Conservation (phyloP, 129 eudicot genomes). For the Lonicera japonica region DNA sequence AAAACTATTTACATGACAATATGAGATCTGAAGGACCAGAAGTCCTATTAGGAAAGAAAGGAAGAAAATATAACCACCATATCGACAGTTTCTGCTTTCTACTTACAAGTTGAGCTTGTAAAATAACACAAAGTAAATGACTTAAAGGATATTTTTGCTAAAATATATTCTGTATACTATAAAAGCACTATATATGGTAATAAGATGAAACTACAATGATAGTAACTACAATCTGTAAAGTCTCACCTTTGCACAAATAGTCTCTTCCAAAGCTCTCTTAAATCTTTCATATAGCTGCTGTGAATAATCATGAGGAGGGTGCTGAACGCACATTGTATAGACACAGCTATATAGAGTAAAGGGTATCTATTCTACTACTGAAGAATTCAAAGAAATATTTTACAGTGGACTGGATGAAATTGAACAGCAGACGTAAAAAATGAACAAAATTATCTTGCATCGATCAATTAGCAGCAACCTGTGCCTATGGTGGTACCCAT, state of each 20-base stretch:
- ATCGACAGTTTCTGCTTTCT: background rate
- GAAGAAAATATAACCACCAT: too few relatives aligned
- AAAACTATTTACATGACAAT: too few relatives aligned
- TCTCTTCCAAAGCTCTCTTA: constrained; percentile 33
- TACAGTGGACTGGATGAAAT: too few relatives aligned
- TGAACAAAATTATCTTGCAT: too few relatives aligned
- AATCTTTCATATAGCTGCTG: constrained; percentile 32
- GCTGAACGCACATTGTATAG: constrained; percentile 47
- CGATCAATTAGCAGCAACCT: too few relatives aligned
- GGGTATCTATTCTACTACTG: constrained; percentile 11
- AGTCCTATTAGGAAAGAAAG: too few relatives aligned
- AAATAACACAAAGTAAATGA: background rate
- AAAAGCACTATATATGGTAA: background rate
- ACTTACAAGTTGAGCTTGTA: background rate
- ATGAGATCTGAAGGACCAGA: too few relatives aligned
- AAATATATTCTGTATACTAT: too few relatives aligned
- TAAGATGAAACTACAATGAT: background rate
- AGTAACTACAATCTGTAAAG: background rate
- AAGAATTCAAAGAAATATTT: background rate
- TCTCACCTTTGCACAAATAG: constrained; percentile 38
- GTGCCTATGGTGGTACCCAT: too few relatives aligned
- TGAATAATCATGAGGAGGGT: constrained; percentile 27
- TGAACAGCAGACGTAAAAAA: too few relatives aligned
- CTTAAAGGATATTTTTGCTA: too few relatives aligned
- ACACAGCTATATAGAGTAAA: constrained; percentile 48